phyloP scores from a whole-genome alignment of 768 basidiomycete species.

The Lentinus tigrinus region DNA sequence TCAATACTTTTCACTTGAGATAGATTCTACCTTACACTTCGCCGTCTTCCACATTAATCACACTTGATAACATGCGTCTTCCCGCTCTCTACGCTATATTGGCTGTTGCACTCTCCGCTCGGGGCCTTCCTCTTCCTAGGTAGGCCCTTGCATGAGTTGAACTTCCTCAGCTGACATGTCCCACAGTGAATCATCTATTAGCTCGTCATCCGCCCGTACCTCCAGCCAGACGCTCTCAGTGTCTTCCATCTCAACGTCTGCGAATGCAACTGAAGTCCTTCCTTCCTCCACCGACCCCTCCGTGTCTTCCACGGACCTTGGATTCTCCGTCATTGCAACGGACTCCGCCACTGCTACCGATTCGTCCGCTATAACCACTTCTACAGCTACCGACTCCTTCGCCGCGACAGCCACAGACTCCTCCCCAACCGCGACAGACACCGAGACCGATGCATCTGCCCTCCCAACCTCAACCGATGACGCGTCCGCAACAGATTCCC shows the following conservation, averaged over 20 bases:
- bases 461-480: not conserved
- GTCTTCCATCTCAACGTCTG: not conserved
- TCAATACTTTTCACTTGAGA: not conserved
- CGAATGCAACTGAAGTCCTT: not conserved
- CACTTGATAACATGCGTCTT: not conserved
- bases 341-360: not conserved
- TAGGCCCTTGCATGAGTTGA: not conserved
- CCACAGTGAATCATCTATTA: not conserved
- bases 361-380: not conserved
- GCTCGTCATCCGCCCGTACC: not conserved
- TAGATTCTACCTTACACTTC: not conserved
- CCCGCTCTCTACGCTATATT: not conserved
- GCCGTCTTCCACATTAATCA: constrained; percentile 1
- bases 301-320: not conserved
- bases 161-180: not conserved
- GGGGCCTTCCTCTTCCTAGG: not conserved
- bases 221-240: no score
- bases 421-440: not conserved
- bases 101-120: not conserved
- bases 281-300: not conserved
- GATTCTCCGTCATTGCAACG: not conserved
- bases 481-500: not conserved
- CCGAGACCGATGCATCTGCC: not conserved
- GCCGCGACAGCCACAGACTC: not conserved
- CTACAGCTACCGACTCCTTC: not conserved